Base-by-base conservation (phyloP, 2,329 filamentous ascomycete genomes). In the Penicillium sp. region DNA sequence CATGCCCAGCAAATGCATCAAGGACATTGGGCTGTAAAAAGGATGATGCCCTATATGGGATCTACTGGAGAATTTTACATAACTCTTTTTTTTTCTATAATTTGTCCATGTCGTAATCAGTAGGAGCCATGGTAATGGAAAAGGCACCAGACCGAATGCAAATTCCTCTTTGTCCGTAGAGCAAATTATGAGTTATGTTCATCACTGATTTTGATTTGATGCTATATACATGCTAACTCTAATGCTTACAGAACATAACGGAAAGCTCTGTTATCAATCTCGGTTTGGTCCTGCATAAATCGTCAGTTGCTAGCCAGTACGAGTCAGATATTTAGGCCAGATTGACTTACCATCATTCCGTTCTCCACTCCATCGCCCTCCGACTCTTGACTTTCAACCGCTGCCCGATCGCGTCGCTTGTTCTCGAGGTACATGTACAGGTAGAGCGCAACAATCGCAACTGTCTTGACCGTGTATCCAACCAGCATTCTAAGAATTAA, bases 341-440 rank as follows among this genome's bases (percentile, higher is more conserved):
- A 6, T 13, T 4, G 33, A 28, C 71, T 65, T 66, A 65, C 84
- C 62, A 80, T 75, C 83, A 86, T 85, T 1, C 83, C 83, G 57
- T 74, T 77, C 68, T 86, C 83, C 37, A 86, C 79, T 0, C 82
- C 83, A 43, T 81, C 79, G 52, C 75, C 79, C 66, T 84, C 82
- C 46, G 82, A 78, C 35, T 81, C 79, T 4, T 76, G 75, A 7
- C 49, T 60, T 22, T 65, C 66, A 70, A 75, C 4, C 77, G 64
- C 80, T 46, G 81, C 80, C 0, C 78, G 71, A 69, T 87, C 84
- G 26, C 85, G 74, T 60, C 79, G 80, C 71, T 83, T 84, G 70
- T 87, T 87, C 14, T 78, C 78, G 1, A 73, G 68, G 66, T 76
- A 84, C 84, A 86, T 86, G 65, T 85, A 87, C 1, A 82, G 62